Evolutionary conservation across 495 filamentous ascomycete genomes (phyloP).

Genomic region (Hypomontagnella monticulosa): DNA sequence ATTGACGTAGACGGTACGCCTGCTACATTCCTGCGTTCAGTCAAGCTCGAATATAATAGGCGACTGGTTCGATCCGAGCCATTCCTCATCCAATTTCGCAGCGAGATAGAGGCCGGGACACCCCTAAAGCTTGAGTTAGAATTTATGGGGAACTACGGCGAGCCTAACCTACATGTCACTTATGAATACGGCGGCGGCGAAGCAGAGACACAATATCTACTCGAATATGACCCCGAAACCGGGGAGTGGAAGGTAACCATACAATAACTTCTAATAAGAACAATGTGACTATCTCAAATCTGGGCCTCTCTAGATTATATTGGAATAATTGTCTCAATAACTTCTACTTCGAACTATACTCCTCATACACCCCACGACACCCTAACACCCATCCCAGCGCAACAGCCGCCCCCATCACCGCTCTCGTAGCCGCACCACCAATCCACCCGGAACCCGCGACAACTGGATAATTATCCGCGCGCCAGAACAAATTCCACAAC

Average conservation of each 20-base stretch:
- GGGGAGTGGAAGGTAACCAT: conserved; percentile 50
- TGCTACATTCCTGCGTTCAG: conserved; percentile 52
- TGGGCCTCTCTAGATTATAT: neutral
- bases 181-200: conserved; percentile 27
- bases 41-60: conserved; percentile 50
- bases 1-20: conserved; percentile 57
- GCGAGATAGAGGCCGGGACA: conserved; percentile 37
- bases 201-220: conserved; percentile 44
- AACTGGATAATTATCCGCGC: conserved; percentile 39
- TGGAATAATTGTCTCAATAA: neutral
- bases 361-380: conserved; percentile 30
- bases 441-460: conserved; percentile 1
- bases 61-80: conserved; percentile 50
- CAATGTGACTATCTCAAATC: no score
- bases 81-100: conserved; percentile 49
- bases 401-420: conserved; percentile 28
- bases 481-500: conserved; percentile 38
- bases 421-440: conserved; percentile 19
- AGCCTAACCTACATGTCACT: conserved; percentile 50
- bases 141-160: conserved; percentile 59
- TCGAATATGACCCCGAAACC: conserved; percentile 51
- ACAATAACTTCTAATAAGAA: neutral
- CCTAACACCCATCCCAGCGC: conserved; percentile 30
- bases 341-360: conserved; percentile 13
- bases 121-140: conserved; percentile 50